phyloP scores from a whole-genome alignment of 257 asterid genomes.

The Apocynum venetum region DNA sequence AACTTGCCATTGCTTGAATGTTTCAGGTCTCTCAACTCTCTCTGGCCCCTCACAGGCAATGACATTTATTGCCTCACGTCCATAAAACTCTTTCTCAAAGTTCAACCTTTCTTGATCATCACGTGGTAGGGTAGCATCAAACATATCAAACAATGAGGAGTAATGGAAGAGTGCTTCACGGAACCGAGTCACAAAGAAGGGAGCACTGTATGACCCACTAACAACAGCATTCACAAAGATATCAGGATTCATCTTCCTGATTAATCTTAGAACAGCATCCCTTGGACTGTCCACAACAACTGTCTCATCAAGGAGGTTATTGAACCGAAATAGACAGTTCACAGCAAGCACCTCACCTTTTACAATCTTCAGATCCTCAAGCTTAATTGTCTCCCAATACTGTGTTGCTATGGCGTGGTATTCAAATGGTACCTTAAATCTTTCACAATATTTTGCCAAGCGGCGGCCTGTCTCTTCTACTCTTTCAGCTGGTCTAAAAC shows the following conservation, averaged over 20 bases:
- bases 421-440: constrained; percentile 72
- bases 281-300: constrained; percentile 63
- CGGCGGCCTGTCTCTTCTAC: constrained; percentile 76
- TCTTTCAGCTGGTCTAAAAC: constrained; percentile 77
- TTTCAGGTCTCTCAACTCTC: constrained; percentile 91
- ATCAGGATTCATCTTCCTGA: constrained; percentile 63
- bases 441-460: constrained; percentile 69
- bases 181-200: constrained; percentile 84
- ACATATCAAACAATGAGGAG: constrained; percentile 79
- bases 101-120: constrained; percentile 54
- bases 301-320: constrained; percentile 69
- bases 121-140: constrained; percentile 71
- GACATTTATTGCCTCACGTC: constrained; percentile 69
- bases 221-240: constrained; percentile 52
- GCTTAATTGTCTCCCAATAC: constrained; percentile 69
- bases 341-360: constrained; percentile 72
- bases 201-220: constrained; percentile 67
- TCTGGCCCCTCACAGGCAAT: constrained; percentile 86
- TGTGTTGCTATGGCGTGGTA: constrained; percentile 62
- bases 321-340: constrained; percentile 58
- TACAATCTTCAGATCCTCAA: constrained; percentile 60
- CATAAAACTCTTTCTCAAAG: constrained; percentile 73
- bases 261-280: constrained; percentile 57
- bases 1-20: constrained; percentile 86
- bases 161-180: constrained; percentile 83